phyloP scores from a whole-genome alignment of 176 grass and related monocot genomes.

The Zizania latifolia region DNA sequence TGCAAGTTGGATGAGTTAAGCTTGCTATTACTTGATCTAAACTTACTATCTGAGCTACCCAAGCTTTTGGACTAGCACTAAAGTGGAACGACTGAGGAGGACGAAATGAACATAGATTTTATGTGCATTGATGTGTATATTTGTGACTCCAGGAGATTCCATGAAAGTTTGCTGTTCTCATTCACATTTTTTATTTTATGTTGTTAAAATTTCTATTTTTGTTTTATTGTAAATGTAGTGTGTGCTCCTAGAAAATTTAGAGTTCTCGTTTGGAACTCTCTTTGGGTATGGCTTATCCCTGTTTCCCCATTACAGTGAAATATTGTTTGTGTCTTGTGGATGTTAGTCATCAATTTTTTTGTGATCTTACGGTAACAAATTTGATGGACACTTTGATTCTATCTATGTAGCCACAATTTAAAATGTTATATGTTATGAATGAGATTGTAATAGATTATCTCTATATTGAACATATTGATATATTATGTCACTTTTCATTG shows the following conservation, averaged over 20 bases:
- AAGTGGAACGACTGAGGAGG: not conserved
- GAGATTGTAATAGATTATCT: too few relatives aligned
- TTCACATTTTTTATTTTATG: not conserved
- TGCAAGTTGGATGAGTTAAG: not conserved
- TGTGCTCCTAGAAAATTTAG: not conserved
- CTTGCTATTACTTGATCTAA: not conserved
- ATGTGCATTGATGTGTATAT: not conserved
- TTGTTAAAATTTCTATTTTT: not conserved
- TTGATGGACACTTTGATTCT: too few relatives aligned
- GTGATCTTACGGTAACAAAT: too few relatives aligned
- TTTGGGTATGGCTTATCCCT: not conserved
- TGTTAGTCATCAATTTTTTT: too few relatives aligned
- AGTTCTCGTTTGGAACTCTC: not conserved
- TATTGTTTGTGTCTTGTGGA: not conserved
- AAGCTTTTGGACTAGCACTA: not conserved
- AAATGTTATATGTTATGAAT: too few relatives aligned
- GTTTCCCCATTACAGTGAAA: not conserved
- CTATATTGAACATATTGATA: too few relatives aligned
- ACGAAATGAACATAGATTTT: not conserved
- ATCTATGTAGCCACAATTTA: too few relatives aligned
- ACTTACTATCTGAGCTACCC: not conserved
- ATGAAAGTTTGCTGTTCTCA: not conserved
- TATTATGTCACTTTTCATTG: too few relatives aligned
- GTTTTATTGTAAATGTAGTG: not conserved
- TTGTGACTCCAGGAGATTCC: not conserved